Conservation (phyloP, 2,329 filamentous ascomycete species). For the Alternaria consortialis region DNA sequence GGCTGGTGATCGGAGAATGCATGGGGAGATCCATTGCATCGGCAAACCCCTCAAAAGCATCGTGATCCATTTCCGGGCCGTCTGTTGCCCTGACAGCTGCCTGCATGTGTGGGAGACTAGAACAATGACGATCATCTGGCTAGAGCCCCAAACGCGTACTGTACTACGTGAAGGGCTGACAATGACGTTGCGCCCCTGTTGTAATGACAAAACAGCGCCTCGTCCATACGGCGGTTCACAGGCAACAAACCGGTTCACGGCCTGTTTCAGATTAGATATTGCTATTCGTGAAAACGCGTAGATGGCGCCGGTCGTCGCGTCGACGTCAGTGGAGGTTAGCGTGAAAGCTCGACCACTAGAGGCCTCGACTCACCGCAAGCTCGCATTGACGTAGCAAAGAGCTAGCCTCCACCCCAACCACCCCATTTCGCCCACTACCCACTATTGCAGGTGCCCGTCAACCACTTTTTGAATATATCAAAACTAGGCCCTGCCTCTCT, state of each 20-base stretch:
- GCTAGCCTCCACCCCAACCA: constrained; percentile 20
- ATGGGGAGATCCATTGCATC: constrained; percentile 10
- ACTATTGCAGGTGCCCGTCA: constrained; percentile 2
- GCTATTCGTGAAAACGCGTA: constrained; percentile 30
- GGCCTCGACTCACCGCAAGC: constrained; percentile 14
- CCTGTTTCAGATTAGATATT: constrained; percentile 2
- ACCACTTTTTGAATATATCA: constrained; percentile 7
- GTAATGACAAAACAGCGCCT: not conserved
- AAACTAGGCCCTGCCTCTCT: constrained; percentile 10
- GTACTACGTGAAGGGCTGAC: not conserved
- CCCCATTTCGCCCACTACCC: constrained; percentile 21
- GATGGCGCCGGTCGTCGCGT: constrained; percentile 29
- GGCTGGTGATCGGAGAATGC: not conserved
- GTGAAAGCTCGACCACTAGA: not conserved
- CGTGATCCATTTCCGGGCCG: not conserved
- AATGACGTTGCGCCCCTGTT: constrained; percentile 13
- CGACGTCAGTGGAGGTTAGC: constrained; percentile 35
- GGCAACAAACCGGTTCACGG: constrained; percentile 4
- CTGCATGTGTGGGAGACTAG: constrained; percentile 4
- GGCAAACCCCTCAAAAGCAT: constrained; percentile 3
- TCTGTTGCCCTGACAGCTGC: constrained; percentile 12
- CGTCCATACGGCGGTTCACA: not conserved
- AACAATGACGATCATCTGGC: constrained; percentile 1
- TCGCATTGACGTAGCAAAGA: constrained; percentile 23
- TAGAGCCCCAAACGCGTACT: not conserved